These are phyloP conservation scores for Colletotrichum truncatum DNA, from an alignment of 2,329 filamentous ascomycete genomes.

Conservation along the genomic window DNA sequence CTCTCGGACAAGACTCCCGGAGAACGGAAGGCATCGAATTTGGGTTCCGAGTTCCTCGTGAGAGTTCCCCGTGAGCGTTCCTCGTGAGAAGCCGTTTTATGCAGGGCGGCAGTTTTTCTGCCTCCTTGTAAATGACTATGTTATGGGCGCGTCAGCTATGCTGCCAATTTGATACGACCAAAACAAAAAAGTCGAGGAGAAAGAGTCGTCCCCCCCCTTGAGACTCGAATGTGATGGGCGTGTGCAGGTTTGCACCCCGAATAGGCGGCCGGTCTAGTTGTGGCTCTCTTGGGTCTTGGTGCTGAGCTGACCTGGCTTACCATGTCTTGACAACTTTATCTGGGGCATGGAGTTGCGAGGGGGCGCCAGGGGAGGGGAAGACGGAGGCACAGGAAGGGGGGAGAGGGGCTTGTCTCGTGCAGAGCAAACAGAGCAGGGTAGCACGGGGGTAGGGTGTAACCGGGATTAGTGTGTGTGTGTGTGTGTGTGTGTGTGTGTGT, in stretches of 20 bases:
- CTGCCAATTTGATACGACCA: no score
- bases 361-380: background rate
- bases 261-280: background rate
- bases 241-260: constrained; percentile 8
- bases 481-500: background rate
- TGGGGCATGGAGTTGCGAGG: constrained; percentile 17
- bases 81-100: no score
- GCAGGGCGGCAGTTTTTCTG: no score
- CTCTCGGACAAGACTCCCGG: background rate
- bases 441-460: background rate
- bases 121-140: no score
- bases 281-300: background rate
- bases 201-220: no score
- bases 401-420: background rate
- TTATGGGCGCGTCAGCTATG: no score
- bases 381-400: constrained; percentile 15
- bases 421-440: constrained; percentile 13
- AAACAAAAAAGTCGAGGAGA: no score
- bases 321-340: constrained; percentile 10
- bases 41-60: background rate
- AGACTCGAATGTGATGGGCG: background rate
- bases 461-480: background rate
- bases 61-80: no score
- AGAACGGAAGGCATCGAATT: background rate
- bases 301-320: background rate